phyloP scores from a whole-genome alignment of 352 stramenopile genomes.

The Globisporangium barbulae region DNA sequence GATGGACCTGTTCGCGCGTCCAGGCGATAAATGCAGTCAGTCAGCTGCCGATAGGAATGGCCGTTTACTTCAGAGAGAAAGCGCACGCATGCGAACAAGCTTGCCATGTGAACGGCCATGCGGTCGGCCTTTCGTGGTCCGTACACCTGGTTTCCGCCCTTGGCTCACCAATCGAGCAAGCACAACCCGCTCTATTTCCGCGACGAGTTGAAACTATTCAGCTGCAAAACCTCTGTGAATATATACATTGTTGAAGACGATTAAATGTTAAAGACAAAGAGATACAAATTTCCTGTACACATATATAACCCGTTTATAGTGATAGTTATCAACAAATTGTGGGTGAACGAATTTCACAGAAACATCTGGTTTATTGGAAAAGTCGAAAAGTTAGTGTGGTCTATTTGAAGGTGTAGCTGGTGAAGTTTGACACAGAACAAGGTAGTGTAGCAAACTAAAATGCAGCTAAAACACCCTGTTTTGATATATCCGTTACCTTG shows the following conservation, averaged over 20 bases:
- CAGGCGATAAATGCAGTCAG: background rate
- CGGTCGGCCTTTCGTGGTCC: background rate
- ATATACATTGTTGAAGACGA: no score
- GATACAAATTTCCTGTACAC: no score
- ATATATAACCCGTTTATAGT: no score
- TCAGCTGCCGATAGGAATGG: background rate
- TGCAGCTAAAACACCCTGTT: background rate
- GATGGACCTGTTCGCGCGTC: background rate
- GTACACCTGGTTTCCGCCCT: background rate
- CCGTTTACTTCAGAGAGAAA: background rate
- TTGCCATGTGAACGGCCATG: background rate
- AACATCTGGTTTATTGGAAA: no score
- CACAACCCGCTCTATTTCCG: constrained; percentile 2
- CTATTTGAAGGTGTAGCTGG: background rate
- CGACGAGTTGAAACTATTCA: no score
- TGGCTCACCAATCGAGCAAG: background rate
- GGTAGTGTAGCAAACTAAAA: background rate
- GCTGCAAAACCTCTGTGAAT: no score
- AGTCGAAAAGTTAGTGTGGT: no score
- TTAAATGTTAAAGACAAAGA: no score
- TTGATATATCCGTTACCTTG: background rate
- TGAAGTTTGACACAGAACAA: background rate
- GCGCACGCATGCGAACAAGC: background rate
- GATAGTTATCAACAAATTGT: no score
- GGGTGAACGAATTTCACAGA: no score